phyloP scores from a whole-genome alignment of 139 green algal species.

The Parachlorella kessleri region DNA sequence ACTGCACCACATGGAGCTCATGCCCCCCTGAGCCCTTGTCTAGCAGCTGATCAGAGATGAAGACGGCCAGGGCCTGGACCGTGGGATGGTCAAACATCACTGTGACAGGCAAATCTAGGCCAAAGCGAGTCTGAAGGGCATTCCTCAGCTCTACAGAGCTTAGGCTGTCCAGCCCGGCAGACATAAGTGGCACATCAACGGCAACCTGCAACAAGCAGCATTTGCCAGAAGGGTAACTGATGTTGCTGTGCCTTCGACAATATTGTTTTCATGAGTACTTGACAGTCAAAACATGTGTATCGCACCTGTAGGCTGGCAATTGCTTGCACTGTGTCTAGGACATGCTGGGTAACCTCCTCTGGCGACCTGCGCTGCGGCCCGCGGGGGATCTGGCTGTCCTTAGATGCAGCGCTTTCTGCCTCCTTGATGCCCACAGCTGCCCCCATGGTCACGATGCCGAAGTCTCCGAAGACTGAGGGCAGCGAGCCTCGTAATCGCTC shows the following conservation, averaged over 20 bases:
- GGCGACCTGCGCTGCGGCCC: constrained; percentile 70
- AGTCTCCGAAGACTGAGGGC: no score
- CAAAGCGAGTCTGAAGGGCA: constrained; percentile 40
- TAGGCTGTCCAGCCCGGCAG: constrained; percentile 63
- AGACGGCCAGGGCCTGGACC: constrained; percentile 19
- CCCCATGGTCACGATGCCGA: no score
- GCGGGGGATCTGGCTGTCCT: no score
- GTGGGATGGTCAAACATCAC: constrained; percentile 87
- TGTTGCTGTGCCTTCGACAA: no score
- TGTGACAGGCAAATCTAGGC: constrained; percentile 40
- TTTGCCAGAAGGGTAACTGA: no score
- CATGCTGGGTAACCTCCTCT: constrained; percentile 2
- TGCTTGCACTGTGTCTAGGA: background rate
- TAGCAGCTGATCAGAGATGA: background rate
- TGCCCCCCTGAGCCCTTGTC: background rate
- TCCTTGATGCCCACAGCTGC: no score
- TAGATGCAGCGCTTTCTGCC: no score
- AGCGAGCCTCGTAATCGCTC: no score
- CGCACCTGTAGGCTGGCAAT: no score
- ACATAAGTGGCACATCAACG: constrained; percentile 28
- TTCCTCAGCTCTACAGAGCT: constrained; percentile 80
- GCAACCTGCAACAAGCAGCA: background rate
- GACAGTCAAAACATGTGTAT: no score
- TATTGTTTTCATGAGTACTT: no score
- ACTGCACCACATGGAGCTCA: no score